A percentile compares a stretch with the other conserved stretches of the same genome.
phyloP scores from a whole-genome alignment of 345 rosid genomes.

The Lepidium africanum region DNA sequence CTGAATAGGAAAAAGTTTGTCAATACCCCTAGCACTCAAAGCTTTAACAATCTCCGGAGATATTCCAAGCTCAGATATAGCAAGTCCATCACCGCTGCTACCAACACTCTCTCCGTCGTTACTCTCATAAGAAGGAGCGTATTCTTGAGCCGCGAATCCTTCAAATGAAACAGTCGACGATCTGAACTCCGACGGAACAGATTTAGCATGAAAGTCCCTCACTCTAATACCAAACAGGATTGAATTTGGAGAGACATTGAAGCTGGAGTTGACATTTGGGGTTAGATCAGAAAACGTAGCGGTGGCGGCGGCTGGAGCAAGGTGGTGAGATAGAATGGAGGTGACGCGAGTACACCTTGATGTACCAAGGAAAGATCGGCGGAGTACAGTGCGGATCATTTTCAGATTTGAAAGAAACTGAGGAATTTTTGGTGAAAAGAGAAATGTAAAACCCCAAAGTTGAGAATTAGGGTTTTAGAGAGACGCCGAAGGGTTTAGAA shows the following conservation, averaged over 20 bases:
- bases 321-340: constrained; percentile 22
- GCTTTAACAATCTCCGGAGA: constrained; percentile 69
- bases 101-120: constrained; percentile 12
- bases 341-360: constrained; percentile 32
- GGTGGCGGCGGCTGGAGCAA: background rate
- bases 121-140: constrained; percentile 15
- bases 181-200: constrained; percentile 44
- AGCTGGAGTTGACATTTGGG: background rate
- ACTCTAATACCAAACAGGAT: constrained; percentile 7
- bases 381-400: constrained; percentile 43
- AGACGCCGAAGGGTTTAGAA: constrained; percentile 22
- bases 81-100: constrained; percentile 53
- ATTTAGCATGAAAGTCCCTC: constrained; percentile 44
- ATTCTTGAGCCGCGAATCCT: constrained; percentile 50
- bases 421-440: background rate
- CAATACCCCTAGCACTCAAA: constrained; percentile 53
- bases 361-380: constrained; percentile 30
- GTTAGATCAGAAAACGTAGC: background rate
- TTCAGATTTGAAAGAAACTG: background rate
- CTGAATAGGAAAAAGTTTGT: constrained; percentile 88
- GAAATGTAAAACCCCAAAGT: constrained; percentile 10
- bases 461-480: constrained; percentile 37
- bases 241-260: background rate
- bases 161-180: constrained; percentile 34
- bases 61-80: constrained; percentile 51